These are phyloP conservation scores for Coelastrella sp. DNA, from an alignment of 139 green algal genomes.

Conservation along the genomic window DNA sequence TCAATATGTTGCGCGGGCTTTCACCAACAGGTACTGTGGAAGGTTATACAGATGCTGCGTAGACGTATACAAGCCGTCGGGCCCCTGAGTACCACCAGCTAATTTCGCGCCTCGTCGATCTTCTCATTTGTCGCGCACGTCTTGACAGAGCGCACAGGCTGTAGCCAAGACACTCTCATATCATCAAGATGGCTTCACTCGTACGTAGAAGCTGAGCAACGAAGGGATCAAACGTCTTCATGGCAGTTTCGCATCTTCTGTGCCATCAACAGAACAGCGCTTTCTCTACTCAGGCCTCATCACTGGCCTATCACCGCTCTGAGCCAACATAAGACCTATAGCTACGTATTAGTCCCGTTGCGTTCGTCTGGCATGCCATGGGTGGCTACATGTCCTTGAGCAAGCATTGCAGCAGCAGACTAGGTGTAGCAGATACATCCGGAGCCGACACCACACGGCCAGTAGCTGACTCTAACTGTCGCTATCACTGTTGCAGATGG, in stretches of 20 bases:
- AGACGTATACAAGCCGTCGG: too few relatives aligned
- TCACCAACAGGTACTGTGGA: too few relatives aligned
- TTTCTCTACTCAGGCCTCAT: neutral
- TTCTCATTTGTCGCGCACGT: neutral
- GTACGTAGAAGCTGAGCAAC: neutral
- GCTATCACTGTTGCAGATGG: conserved; percentile 52
- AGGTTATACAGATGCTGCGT: too few relatives aligned
- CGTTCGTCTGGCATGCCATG: too few relatives aligned
- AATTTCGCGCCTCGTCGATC: conserved; percentile 5
- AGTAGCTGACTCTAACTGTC: neutral
- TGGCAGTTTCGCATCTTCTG: neutral
- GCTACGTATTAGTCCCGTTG: too few relatives aligned
- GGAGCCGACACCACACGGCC: too few relatives aligned
- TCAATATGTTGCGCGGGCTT: too few relatives aligned
- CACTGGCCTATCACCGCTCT: too few relatives aligned
- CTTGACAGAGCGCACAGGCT: neutral
- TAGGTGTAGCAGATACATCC: neutral
- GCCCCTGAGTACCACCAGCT: too few relatives aligned
- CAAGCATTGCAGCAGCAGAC: neutral
- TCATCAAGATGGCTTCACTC: neutral
- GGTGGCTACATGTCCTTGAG: too few relatives aligned
- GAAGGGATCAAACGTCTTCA: neutral
- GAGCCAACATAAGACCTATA: too few relatives aligned
- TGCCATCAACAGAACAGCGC: neutral
- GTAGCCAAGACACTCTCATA: neutral